Conservation (phyloP, 2,329 filamentous ascomycete species). For the Magnaporthales sp. region DNA sequence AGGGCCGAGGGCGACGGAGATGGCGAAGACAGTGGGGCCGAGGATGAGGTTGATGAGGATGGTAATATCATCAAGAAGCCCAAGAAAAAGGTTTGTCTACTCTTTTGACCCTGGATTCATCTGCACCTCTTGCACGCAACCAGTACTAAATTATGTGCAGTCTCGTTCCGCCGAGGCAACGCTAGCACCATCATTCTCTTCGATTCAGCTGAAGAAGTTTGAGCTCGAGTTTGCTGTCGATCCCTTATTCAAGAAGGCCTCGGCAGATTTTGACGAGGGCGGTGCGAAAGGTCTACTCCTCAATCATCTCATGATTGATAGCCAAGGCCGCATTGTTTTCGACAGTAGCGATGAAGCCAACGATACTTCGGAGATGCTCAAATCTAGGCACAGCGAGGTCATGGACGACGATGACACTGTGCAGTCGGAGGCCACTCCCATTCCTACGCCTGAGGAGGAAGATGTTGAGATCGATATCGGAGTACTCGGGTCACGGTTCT, state of each 20-base stretch:
- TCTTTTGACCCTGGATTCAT: constrained; percentile 1
- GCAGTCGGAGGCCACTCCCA: constrained; percentile 23
- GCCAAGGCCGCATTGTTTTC: constrained; percentile 87
- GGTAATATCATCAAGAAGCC: constrained; percentile 47
- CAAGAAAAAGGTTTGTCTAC: constrained; percentile 62
- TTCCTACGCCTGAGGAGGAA: constrained; percentile 25
- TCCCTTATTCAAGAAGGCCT: constrained; percentile 97
- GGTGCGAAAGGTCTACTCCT: constrained; percentile 90
- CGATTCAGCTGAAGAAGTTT: constrained; percentile 91
- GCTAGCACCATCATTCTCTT: constrained; percentile 76
- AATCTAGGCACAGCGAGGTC: constrained; percentile 24
- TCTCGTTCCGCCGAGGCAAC: constrained; percentile 88
- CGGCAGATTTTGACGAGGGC: constrained; percentile 96
- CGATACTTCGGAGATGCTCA: constrained; percentile 31
- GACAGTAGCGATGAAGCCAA: constrained; percentile 88
- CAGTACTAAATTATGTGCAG: constrained; percentile 22
- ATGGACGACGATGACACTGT: constrained; percentile 23
- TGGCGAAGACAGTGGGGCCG: constrained; percentile 56
- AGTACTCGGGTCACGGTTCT: constrained; percentile 70
- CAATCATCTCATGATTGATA: constrained; percentile 95
- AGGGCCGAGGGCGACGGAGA: constrained; percentile 44
- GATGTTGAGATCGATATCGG: constrained; percentile 72
- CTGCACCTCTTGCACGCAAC: constrained; percentile 6
- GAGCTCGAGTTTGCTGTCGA: constrained; percentile 95
- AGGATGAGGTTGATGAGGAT: constrained; percentile 43